Percentiles rank a stretch among this genome's conserved stretches.
Evolutionary conservation across 306 rosid species (phyloP).

Genomic region (Ammopiptanthus mongolicus): DNA sequence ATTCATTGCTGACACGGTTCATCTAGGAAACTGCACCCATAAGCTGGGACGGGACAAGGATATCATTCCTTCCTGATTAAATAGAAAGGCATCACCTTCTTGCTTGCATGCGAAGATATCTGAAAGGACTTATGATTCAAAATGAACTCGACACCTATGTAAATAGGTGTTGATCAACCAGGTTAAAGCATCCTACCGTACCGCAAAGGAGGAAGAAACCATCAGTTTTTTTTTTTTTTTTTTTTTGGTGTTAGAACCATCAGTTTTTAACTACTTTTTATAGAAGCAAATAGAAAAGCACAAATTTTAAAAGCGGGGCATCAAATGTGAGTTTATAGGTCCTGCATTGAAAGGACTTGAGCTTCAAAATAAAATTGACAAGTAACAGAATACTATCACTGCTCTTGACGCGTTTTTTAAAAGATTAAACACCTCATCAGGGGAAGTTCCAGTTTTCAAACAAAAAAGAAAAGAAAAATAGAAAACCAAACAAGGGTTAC

Average conservation of each 20-base stretch:
- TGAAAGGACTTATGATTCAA: conserved; percentile 26
- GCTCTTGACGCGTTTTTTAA: background rate
- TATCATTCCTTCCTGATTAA: background rate
- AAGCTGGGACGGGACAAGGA: background rate
- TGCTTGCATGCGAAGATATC: too few species aligned
- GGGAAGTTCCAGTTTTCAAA: background rate
- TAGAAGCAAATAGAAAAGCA: background rate
- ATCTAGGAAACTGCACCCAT: conserved; percentile 6
- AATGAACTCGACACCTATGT: conserved; percentile 19
- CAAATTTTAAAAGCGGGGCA: background rate
- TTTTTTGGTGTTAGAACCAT: too few species aligned
- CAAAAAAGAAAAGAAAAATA: background rate
- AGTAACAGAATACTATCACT: conserved; percentile 20
- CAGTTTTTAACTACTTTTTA: too few species aligned
- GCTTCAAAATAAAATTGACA: conserved; percentile 14
- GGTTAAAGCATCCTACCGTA: background rate
- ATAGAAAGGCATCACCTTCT: conserved; percentile 28
- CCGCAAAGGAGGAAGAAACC: background rate
- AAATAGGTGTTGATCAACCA: conserved; percentile 23
- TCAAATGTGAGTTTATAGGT: background rate
- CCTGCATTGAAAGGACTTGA: conserved; percentile 25
- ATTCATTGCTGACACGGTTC: background rate
- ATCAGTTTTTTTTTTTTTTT: background rate
- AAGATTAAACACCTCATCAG: background rate
- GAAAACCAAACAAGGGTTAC: conserved; percentile 1